Conservation (phyloP, 768 basidiomycete species). For the Plicaturopsis crispa region DNA sequence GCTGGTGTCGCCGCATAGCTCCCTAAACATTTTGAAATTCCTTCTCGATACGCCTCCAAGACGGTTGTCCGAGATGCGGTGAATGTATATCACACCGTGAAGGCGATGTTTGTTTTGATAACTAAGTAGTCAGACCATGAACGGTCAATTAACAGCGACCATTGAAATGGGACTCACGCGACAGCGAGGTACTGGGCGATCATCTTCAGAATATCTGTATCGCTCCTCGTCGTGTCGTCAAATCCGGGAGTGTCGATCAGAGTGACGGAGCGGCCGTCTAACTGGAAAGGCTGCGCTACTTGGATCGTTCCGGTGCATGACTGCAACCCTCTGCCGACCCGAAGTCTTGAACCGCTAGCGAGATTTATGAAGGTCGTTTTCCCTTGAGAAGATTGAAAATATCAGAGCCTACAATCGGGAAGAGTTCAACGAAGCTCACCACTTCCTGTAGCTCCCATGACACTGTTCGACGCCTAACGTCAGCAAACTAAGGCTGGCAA, state of each 20-base stretch:
- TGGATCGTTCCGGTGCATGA: background rate
- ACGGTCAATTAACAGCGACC: background rate
- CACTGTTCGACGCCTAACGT: background rate
- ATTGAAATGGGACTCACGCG: slow-evolving; percentile 1
- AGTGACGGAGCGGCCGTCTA: slow-evolving; percentile 6
- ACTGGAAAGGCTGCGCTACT: background rate
- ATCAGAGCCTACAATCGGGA: background rate
- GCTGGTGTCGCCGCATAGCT: slow-evolving; percentile 36
- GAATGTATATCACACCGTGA: slow-evolving; percentile 35
- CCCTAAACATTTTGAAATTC: slow-evolving; percentile 42
- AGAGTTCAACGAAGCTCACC: background rate
- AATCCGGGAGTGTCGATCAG: slow-evolving; percentile 18
- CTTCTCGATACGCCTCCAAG: slow-evolving; percentile 34
- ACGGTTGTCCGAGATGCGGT: slow-evolving; percentile 33
- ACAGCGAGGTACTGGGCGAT: slow-evolving; percentile 7
- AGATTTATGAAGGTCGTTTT: slow-evolving; percentile 20
- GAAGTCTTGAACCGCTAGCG: slow-evolving; percentile 5
- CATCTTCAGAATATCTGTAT: slow-evolving; percentile 14
- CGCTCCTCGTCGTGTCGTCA: slow-evolving; percentile 14
- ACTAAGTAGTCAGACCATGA: too few species aligned
- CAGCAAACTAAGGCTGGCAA: background rate
- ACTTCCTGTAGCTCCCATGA: background rate
- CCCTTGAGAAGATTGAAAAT: slow-evolving; percentile 6
- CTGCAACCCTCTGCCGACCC: slow-evolving; percentile 7
- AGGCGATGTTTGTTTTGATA: slow-evolving; percentile 18